These are phyloP conservation scores for Podila epicladia DNA, from an alignment of 192 early-diverging fungal species.

Conservation along the genomic window DNA sequence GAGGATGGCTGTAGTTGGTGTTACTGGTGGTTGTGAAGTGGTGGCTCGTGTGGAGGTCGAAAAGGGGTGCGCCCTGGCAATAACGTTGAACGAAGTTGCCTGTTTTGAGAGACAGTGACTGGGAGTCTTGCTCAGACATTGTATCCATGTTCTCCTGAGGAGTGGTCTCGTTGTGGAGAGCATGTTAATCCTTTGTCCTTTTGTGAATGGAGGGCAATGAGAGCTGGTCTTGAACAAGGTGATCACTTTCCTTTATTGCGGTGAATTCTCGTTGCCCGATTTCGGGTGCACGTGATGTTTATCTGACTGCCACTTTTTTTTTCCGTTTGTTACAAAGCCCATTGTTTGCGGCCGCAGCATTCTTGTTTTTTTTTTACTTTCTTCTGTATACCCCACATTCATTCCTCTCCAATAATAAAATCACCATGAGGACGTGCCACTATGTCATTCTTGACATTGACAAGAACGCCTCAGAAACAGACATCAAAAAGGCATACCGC, in stretches of 20 bases:
- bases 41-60: not conserved
- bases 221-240: not conserved
- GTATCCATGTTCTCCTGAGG: not conserved
- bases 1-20: not conserved
- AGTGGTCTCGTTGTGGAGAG: slow-evolving; percentile 4
- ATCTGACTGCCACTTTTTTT: not conserved
- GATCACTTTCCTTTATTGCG: too few species aligned
- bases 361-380: slow-evolving; percentile 1
- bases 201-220: not conserved
- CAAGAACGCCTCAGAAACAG: slow-evolving; percentile 71
- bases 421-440: slow-evolving; percentile 78
- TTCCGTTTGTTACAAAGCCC: not conserved
- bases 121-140: not conserved
- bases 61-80: too few species aligned
- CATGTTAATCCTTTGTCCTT: not conserved
- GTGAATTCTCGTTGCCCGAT: too few species aligned
- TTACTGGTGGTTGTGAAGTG: not conserved
- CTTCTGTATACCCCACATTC: not conserved
- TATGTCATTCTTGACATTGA: slow-evolving; percentile 91
- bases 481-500: slow-evolving; percentile 91
- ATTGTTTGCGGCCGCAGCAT: not conserved
- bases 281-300: too few species aligned
- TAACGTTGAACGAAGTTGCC: too few species aligned
- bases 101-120: not conserved
- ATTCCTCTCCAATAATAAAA: not conserved